Evolutionary conservation across 345 rosid genomes (phyloP), one percentile per base, ranked within the genome.

Genomic region (Bretschneidera sinensis): DNA sequence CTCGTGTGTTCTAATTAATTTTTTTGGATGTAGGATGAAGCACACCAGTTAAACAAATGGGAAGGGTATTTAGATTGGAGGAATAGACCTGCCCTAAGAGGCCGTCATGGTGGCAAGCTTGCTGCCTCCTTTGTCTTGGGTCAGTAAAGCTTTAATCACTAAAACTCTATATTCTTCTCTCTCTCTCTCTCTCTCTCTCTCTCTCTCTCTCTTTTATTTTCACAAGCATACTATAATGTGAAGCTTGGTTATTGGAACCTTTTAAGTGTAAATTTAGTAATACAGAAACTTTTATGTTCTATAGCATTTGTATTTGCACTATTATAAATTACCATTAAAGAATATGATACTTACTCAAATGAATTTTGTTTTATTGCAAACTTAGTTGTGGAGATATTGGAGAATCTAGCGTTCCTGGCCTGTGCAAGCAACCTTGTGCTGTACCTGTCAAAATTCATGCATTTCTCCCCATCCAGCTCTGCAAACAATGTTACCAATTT

Each of bases 351-450:
- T 64, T 54, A 60, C 33, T 33, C 61, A 43, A 11, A 39, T 39
- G 45, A 5, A 5, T 53, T 3, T 39, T 43, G 59, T 19, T 52
- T 55, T 57, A 48, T 47, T 48, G 31, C 8, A 51, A 68, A 51
- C 45, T 0, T 35, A 89, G 98, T 14, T 68, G 98, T 85, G 74
- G 98, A 89, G 75, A 80, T 85, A 18, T 71, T 87, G 78, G 97
- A 92, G 85, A 92, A 89, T 64, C 82, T 89, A 21, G 98, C 98
- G 55, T 92, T 63, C 76, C 85, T 87, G 64, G 92, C 95, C 24
- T 85, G 81, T 77, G 96, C 98, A 43, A 92, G 98, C 79, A 92
- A 92, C 75, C 87, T 88, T 53, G 96, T 92, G 67, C 75, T 89
- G 21, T 92, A 91, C 74, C 72, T 86, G 25, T 73, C 89, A 6